Evolutionary conservation across 2,329 filamentous ascomycete genomes (phyloP), one percentile per base, ranked within the genome.

Genomic region (Fusarium zealandicum): DNA sequence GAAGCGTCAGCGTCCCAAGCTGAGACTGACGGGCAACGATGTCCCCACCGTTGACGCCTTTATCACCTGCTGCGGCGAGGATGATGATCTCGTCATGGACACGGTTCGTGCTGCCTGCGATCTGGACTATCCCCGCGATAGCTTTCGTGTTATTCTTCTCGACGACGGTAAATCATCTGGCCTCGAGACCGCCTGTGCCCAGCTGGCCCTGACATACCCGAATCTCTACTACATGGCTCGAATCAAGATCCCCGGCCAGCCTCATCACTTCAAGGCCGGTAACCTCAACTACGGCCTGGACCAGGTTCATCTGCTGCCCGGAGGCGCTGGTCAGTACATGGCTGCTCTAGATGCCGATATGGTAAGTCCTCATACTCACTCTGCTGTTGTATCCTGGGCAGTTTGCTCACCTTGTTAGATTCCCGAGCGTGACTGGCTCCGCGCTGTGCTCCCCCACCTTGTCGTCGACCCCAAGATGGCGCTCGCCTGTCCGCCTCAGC

Each of bases 291-390:
- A 83, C 50, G 85, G 82, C 28, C 70, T 84, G 16, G 79, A 83
- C 13, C 75, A 78, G 48, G 75, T 79, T 5, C 74, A 75, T 13
- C 65, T 71, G n/a, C 71, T 86, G 27, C 80, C 81, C 1, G 82
- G 81, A 14, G 83, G 83, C 18, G 75, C 81, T n/a, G 76, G 77
- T 33, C 76, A 82, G 63, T 87, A 78, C 68, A 82, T 87, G 67
- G 85, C 84, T n/a, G 82, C 82, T 32, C 73, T 89, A 28, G 86
- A 89, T 66, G 85, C 85, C 16, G 86, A 89, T 66, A 88, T 89
- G 86, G 75, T 78, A 70, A 37, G 69, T 59, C 1, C 12, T 17
- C 35, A 11, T 11, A 6, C 40, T 8, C 11, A 12, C 16, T 9
- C 11, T 10, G n/a, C n/a, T n/a, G n/a, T n/a, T n/a, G n/a, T n/a